Base-by-base conservation (phyloP, 441 rosid species). In the Manihot esculenta region DNA sequence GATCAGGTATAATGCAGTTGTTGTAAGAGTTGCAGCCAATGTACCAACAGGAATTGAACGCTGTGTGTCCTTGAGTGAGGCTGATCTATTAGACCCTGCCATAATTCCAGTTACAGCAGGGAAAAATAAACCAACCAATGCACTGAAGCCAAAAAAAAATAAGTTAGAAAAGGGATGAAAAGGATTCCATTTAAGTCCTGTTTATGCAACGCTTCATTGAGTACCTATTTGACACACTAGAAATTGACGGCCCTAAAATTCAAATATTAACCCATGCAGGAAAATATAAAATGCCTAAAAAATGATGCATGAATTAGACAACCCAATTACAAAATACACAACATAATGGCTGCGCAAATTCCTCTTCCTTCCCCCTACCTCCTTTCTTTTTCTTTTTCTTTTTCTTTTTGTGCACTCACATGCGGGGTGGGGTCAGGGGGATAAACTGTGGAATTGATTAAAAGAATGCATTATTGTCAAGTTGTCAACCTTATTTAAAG, bases 61-160 rank as follows among this genome's bases (percentile, higher is more conserved):
- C 75, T 96, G 99, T n/a, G 99, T 96, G 75, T 96, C 99, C 82
- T 90, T 91, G 61, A 96, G 88, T 64, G 93, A 88, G 64, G 98
- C 96, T 61, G 98, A 96, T 79, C 99, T 88, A 82, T 96, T 96
- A 70, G 98, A 96, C 61, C 99, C 98, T 20, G 99, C 98, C 99
- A 96, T 96, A 72, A 95, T 93, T 77, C 98, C 99, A 5, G 99
- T 95, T 67, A 95, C 98, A 69, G 99, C 99, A 76, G 99, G 99
- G 78, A 96, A 96, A 82, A 91, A 96, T 71, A 96, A 93, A 76
- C 99, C 98, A 66, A 96, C 97, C 91, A 96, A 78, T 27, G 94
- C 92, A 91, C 99, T 95, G 93, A 66, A 72, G 47, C 42, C 41
- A 45, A 64, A 42, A 26, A 66, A 64, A 78, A 42, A 57, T 72